Percentiles rank a stretch among this genome's conserved stretches.
These are phyloP conservation scores for Scleroderma citrinum DNA, from an alignment of 768 basidiomycete genomes.

Conservation along the genomic window DNA sequence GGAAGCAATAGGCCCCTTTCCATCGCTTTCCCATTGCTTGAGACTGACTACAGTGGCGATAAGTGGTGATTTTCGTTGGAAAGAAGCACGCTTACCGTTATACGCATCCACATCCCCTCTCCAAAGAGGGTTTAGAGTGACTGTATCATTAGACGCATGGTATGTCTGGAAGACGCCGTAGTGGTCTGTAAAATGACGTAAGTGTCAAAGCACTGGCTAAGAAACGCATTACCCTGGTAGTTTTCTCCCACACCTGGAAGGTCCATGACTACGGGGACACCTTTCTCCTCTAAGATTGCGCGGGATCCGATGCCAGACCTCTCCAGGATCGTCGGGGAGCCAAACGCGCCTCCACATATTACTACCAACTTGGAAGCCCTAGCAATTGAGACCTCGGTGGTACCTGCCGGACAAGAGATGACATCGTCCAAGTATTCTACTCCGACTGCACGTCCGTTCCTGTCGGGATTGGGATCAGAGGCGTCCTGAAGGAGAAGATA, in stretches of 20 bases:
- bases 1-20: slow-evolving; percentile 42
- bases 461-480: slow-evolving; percentile 6
- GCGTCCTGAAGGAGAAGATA: background rate
- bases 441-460: slow-evolving; percentile 32
- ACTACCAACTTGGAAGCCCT: slow-evolving; percentile 33
- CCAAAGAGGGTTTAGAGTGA: slow-evolving; percentile 44
- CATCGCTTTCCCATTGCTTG: slow-evolving; percentile 29
- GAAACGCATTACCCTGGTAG: slow-evolving; percentile 26
- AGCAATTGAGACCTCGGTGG: slow-evolving; percentile 9
- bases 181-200: slow-evolving; percentile 21
- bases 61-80: slow-evolving; percentile 1
- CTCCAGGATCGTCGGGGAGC: slow-evolving; percentile 48
- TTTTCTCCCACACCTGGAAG: slow-evolving; percentile 40
- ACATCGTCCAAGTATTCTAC: slow-evolving; percentile 31
- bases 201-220: too few species aligned
- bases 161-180: slow-evolving; percentile 24
- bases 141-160: slow-evolving; percentile 35
- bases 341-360: slow-evolving; percentile 35
- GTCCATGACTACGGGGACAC: slow-evolving; percentile 28
- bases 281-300: slow-evolving; percentile 22
- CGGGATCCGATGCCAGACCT: slow-evolving; percentile 41
- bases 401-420: slow-evolving; percentile 13
- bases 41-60: slow-evolving; percentile 8
- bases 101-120: slow-evolving; percentile 32
- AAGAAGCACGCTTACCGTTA: slow-evolving; percentile 29